Conservation (phyloP, 257 asterid species). For the Solanum commersonii region DNA sequence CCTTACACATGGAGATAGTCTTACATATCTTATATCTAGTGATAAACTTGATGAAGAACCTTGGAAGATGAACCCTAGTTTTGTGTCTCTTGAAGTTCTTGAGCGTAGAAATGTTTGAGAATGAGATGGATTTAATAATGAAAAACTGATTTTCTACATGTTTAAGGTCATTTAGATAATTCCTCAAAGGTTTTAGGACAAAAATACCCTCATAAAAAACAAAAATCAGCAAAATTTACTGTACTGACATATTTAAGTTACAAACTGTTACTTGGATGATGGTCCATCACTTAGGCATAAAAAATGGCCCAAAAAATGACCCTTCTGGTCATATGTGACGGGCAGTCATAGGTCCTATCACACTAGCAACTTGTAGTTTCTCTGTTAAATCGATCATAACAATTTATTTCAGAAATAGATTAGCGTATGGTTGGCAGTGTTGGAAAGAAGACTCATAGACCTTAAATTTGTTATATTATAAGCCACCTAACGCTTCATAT, state of each 20-base stretch:
- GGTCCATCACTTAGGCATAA: too few relatives aligned
- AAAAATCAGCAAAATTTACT: too few relatives aligned
- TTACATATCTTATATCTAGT: too few relatives aligned
- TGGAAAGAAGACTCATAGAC: too few relatives aligned
- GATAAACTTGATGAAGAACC: background rate
- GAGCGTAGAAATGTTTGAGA: background rate
- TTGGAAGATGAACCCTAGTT: background rate
- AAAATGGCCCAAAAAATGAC: too few relatives aligned
- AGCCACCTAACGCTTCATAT: background rate
- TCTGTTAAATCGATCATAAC: too few relatives aligned
- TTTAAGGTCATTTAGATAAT: background rate
- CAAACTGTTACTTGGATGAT: background rate
- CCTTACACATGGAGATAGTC: background rate
- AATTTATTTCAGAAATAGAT: too few relatives aligned
- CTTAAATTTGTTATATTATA: background rate
- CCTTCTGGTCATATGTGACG: too few relatives aligned
- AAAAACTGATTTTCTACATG: too few relatives aligned
- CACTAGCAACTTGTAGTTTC: background rate
- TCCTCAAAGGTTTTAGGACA: background rate
- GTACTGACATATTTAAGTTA: background rate
- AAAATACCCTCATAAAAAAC: background rate
- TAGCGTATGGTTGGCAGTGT: fast-evolving
- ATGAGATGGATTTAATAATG: background rate
- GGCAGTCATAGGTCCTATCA: too few relatives aligned
- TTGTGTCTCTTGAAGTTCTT: background rate